Percentiles rank a stretch among this genome's conserved stretches.
phyloP scores from a whole-genome alignment of 2,329 filamentous ascomycete genomes.

The Nakataea oryzae region DNA sequence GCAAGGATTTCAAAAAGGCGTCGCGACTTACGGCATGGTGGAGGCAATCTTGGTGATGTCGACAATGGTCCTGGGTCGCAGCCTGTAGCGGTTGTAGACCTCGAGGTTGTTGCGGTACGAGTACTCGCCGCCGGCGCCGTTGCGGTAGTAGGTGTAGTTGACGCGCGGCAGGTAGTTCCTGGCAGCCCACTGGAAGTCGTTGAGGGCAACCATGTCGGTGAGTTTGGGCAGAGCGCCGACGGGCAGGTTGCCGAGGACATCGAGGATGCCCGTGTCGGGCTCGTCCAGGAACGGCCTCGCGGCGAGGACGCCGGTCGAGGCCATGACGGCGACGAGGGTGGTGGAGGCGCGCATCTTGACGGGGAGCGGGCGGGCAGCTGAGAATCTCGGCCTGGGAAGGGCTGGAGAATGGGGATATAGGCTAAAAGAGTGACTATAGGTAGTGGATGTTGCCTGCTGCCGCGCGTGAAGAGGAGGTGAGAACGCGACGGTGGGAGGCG shows the following conservation, averaged over 20 bases:
- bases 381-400: neutral
- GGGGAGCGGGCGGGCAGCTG: neutral
- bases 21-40: slow-evolving; percentile 19
- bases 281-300: slow-evolving; percentile 32
- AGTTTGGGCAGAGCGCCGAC: slow-evolving; percentile 29
- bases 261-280: slow-evolving; percentile 34
- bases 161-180: slow-evolving; percentile 31
- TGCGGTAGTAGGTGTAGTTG: slow-evolving; percentile 47
- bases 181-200: slow-evolving; percentile 43
- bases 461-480: neutral
- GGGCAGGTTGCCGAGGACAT: slow-evolving; percentile 21
- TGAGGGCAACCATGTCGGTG: slow-evolving; percentile 33
- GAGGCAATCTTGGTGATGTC: slow-evolving; percentile 34
- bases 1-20: slow-evolving; percentile 6
- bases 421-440: neutral
- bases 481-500: neutral
- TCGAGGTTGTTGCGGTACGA: slow-evolving; percentile 47
- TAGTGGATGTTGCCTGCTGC: neutral
- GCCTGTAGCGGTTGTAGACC: slow-evolving; percentile 34
- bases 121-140: slow-evolving; percentile 44
- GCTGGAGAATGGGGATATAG: neutral
- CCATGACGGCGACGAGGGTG: slow-evolving; percentile 28
- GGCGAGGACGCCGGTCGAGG: slow-evolving; percentile 26
- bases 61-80: slow-evolving; percentile 37
- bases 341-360: slow-evolving; percentile 21